phyloP scores from a whole-genome alignment of 208 protist genomes.

The Trypanosoma cruzi region DNA sequence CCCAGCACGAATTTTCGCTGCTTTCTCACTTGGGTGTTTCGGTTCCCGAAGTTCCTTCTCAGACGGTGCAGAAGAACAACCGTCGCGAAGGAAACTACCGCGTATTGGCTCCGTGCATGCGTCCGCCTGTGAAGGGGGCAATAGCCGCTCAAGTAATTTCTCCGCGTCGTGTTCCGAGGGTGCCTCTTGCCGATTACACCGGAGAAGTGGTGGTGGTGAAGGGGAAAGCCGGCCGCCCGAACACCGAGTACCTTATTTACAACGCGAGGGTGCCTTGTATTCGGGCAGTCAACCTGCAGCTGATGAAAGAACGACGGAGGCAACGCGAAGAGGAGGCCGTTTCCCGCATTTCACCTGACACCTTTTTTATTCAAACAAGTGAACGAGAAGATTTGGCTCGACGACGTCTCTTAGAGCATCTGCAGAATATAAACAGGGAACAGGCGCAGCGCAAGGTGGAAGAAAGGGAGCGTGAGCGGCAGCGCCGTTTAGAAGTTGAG shows the following conservation, averaged over 20 bases:
- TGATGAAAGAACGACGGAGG: slow-evolving; percentile 44
- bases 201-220: slow-evolving; percentile 50
- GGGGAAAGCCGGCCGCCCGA: slow-evolving; percentile 29
- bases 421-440: slow-evolving; percentile 50
- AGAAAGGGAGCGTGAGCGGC: slow-evolving; percentile 33
- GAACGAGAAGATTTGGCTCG: slow-evolving; percentile 5
- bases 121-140: slow-evolving; percentile 30
- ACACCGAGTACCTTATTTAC: slow-evolving; percentile 71
- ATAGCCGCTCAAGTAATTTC: slow-evolving; percentile 35
- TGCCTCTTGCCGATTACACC: slow-evolving; percentile 49
- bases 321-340: slow-evolving; percentile 12
- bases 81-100: slow-evolving; percentile 26
- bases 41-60: slow-evolving; percentile 18
- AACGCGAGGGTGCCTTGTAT: slow-evolving; percentile 65
- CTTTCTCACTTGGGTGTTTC: slow-evolving; percentile 57
- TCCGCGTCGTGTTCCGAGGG: slow-evolving; percentile 25
- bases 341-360: neutral
- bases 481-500: slow-evolving; percentile 22
- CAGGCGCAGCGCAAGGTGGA: slow-evolving; percentile 49
- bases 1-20: slow-evolving; percentile 68
- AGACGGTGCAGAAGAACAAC: neutral
- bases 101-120: slow-evolving; percentile 54
- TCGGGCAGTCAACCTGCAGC: slow-evolving; percentile 60
- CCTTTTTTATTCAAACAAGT: neutral
- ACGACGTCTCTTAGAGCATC: slow-evolving; percentile 40